These are phyloP conservation scores for Trametes polyzona DNA, from an alignment of 1,284 basidiomycete genomes.

Conservation along the genomic window DNA sequence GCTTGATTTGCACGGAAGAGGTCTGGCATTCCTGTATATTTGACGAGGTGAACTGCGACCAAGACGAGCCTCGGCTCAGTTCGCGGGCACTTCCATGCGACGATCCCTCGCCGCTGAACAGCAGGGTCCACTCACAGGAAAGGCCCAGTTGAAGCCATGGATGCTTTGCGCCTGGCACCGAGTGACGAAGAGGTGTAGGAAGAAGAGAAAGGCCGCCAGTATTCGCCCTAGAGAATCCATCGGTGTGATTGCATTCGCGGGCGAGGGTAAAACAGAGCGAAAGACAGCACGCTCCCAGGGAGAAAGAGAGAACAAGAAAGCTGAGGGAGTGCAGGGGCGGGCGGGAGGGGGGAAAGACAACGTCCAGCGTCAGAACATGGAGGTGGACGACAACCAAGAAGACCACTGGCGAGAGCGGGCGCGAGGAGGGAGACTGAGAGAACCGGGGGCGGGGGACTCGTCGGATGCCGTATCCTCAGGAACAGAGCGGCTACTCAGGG, in stretches of 20 bases:
- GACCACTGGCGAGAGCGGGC: conserved; percentile 9
- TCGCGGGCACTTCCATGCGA: neutral
- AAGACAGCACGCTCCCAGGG: no score
- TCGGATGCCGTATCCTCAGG: conserved; percentile 16
- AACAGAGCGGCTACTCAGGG: conserved; percentile 15
- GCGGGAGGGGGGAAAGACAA: conserved; percentile 16
- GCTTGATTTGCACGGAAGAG: conserved; percentile 19
- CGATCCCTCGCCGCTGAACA: neutral
- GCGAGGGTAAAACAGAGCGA: no score
- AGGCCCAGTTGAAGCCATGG: conserved; percentile 32
- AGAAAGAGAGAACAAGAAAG: conserved; percentile 8
- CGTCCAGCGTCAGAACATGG: conserved; percentile 31
- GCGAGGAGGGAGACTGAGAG: conserved; percentile 9
- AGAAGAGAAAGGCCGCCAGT: conserved; percentile 13
- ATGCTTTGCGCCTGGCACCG: conserved; percentile 18
- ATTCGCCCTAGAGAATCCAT: conserved; percentile 28
- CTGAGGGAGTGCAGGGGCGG: neutral
- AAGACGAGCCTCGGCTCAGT: neutral
- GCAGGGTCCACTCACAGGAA: conserved; percentile 17
- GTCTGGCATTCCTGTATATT: conserved; percentile 28
- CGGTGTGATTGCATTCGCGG: neutral
- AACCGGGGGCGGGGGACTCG: conserved; percentile 1
- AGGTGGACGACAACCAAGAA: conserved; percentile 26
- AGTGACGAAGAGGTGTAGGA: conserved; percentile 11
- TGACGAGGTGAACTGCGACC: conserved; percentile 17